phyloP scores from a whole-genome alignment of 192 early-diverging fungal genomes.

The Backusella morwellensis region DNA sequence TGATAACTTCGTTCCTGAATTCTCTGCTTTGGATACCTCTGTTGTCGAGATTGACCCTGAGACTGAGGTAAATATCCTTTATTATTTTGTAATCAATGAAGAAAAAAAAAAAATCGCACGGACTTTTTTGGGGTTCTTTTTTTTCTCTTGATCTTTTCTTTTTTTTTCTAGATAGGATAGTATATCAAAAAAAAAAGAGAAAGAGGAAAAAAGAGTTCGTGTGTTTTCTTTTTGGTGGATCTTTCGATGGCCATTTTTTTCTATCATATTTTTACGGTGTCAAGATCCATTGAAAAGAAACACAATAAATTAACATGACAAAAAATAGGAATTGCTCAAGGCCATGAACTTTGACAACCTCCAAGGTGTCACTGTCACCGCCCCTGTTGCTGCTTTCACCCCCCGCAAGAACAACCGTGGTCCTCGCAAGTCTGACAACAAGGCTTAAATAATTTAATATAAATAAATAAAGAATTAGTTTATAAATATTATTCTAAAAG shows the following conservation, averaged over 20 bases:
- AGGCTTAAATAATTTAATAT: constrained; percentile 22
- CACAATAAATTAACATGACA: not conserved
- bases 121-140: constrained; percentile 4
- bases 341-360: constrained; percentile 94
- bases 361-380: constrained; percentile 72
- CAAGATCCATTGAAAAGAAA: constrained; percentile 27
- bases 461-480: not conserved
- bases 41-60: constrained; percentile 94
- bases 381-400: constrained; percentile 36
- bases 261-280: constrained; percentile 25
- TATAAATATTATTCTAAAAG: not conserved
- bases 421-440: constrained; percentile 29
- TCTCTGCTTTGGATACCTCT: constrained; percentile 91
- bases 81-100: not conserved
- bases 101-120: constrained; percentile 3
- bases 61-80: constrained; percentile 63
- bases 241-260: constrained; percentile 33
- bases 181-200: not conserved
- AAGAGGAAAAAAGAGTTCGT: not conserved
- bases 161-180: not conserved
- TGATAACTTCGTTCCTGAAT: constrained; percentile 99
- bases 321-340: constrained; percentile 85
- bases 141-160: not conserved
- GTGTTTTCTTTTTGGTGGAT: constrained; percentile 18
- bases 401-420: constrained; percentile 34